A percentile compares a stretch with the other conserved stretches of the same genome.
phyloP scores from a whole-genome alignment of 2,329 filamentous ascomycete genomes.

The Penicillium verrucosum region DNA sequence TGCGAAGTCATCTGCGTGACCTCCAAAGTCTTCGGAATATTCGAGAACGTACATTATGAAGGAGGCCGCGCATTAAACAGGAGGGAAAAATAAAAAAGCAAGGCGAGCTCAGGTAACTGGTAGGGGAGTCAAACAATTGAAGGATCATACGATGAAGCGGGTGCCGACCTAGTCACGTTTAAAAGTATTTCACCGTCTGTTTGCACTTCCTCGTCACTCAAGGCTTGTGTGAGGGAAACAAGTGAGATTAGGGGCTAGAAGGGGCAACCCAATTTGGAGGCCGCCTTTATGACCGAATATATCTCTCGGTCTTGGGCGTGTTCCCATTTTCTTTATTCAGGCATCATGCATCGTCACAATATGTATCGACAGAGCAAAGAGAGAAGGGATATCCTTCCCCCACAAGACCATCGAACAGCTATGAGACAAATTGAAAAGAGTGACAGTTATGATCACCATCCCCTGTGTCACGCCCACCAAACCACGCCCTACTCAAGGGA shows the following conservation, averaged over 20 bases:
- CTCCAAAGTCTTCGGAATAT: slow-evolving; percentile 5
- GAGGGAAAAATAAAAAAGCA: not conserved
- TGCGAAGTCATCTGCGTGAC: not conserved
- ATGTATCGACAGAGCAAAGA: not conserved
- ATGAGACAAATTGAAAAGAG: not conserved
- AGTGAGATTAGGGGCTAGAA: not conserved
- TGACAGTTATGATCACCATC: not conserved
- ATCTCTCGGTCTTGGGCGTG: not conserved
- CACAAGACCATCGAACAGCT: not conserved
- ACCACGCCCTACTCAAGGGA: not conserved
- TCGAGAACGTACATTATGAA: slow-evolving; percentile 3
- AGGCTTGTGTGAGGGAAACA: not conserved
- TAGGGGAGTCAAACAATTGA: not conserved
- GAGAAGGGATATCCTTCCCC: not conserved
- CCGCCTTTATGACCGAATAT: not conserved
- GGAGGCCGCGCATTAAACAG: not conserved
- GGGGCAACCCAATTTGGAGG: not conserved
- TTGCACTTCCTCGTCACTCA: slow-evolving; percentile 1
- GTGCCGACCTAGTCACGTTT: not conserved
- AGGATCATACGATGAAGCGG: not conserved
- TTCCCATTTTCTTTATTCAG: not conserved
- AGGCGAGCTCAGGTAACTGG: no score
- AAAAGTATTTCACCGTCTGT: not conserved
- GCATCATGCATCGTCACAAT: not conserved
- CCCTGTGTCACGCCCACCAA: not conserved